Percentiles rank a stretch among this genome's conserved stretches.
These are phyloP conservation scores for Houttuynia cordata DNA, from an alignment of 164 flowering plant species.

Conservation along the genomic window DNA sequence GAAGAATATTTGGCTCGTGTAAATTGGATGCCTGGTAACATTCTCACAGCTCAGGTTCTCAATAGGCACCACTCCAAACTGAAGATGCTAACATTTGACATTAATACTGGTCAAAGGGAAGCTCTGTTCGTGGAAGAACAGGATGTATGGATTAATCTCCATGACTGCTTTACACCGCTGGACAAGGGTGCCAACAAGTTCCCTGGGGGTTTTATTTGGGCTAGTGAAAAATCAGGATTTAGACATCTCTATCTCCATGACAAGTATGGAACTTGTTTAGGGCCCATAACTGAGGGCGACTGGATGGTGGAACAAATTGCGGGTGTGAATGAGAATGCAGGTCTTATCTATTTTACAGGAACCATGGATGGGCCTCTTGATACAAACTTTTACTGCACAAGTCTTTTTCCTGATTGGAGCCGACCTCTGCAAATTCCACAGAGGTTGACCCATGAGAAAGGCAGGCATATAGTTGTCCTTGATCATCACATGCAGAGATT, in stretches of 20 bases:
- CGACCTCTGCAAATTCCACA: slow-evolving; percentile 30
- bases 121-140: slow-evolving; percentile 57
- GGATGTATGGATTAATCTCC: slow-evolving; percentile 69
- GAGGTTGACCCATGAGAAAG: slow-evolving; percentile 60
- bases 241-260: slow-evolving; percentile 83
- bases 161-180: slow-evolving; percentile 84
- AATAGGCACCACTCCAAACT: slow-evolving; percentile 54
- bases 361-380: slow-evolving; percentile 73
- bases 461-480: slow-evolving; percentile 74
- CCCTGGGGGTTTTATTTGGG: slow-evolving; percentile 88
- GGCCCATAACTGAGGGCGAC: slow-evolving; percentile 81
- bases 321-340: slow-evolving; percentile 76
- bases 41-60: slow-evolving; percentile 69
- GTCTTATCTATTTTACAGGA: slow-evolving; percentile 69
- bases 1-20: slow-evolving; percentile 89
- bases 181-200: slow-evolving; percentile 36
- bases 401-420: slow-evolving; percentile 34
- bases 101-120: slow-evolving; percentile 52
- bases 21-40: slow-evolving; percentile 77
- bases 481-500: slow-evolving; percentile 79
- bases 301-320: slow-evolving; percentile 94
- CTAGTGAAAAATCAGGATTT: slow-evolving; percentile 85
- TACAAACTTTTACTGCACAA: slow-evolving; percentile 52
- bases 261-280: slow-evolving; percentile 49
- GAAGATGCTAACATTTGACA: slow-evolving; percentile 68